Evolutionary conservation across 805 yeast genomes (phyloP), one percentile per base, ranked within the genome.

Genomic region (Scheffersomyces ergatensis): DNA sequence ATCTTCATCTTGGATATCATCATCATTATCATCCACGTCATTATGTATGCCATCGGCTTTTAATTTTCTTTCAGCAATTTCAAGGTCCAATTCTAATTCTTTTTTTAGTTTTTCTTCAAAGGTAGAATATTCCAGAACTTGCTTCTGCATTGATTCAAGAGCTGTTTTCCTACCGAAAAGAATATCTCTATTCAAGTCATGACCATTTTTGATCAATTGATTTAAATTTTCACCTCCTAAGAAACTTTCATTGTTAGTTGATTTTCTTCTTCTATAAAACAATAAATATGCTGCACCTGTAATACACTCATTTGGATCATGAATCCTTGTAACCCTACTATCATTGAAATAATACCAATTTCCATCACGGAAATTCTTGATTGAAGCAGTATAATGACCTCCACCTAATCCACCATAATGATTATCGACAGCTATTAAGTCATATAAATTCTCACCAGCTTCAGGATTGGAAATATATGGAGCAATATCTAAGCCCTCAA

Each of bases 401-500:
- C 98, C 98, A 0, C 98, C 97, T 15, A 92, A 69, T 0, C 97
- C 97, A 37, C 98, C 99, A 58, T 75, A 89, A 57, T 93, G 99
- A 58, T 92, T 93, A 58, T 90, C 98, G 17, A 93, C 97, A 0
- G 93, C 98, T 52, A 87, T 74, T 46, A 93, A 67, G 57, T 93
- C 98, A 61, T 92, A 92, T 1, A 86, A 57, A n/a, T 56, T 38
- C 34, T 53, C 67, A 12, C 59, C 57, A 67, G 45, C 30, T 4
- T 47, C 43, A 3, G 58, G 54, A 31, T 61, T 58, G 6, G 66
- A 65, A 4, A 87, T 72, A 50, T 80, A 77, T n/a, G 72, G 67
- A 1, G 77, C 58, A 73, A 92, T 72, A 52, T 92, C 93, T 31
- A 93, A 68, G 0, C 85, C 89, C 42, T 79, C 83, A 24, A 89